These are phyloP conservation scores for Dothiorella sarmentorum DNA, from an alignment of 2,329 filamentous ascomycete genomes.

Conservation along the genomic window DNA sequence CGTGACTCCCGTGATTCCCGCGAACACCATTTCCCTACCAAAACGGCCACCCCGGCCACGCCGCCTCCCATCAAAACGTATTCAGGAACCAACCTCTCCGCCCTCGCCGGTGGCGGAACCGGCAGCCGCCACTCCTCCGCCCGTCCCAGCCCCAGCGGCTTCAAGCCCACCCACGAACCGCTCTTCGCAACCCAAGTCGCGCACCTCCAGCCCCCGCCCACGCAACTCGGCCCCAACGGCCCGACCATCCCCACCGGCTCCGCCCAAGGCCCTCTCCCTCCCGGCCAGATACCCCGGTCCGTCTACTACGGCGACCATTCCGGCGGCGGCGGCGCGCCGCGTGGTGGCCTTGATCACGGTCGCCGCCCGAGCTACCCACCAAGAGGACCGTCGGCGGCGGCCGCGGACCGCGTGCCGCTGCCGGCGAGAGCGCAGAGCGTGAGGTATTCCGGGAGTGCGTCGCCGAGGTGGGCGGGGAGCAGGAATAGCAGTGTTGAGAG, in stretches of 20 bases:
- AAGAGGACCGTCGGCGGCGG: background rate
- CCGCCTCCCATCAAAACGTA: slow-evolving; percentile 17
- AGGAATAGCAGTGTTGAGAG: slow-evolving; percentile 11
- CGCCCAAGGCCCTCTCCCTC: background rate
- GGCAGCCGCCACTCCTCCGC: slow-evolving; percentile 12
- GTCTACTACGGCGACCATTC: slow-evolving; percentile 7
- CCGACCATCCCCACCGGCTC: slow-evolving; percentile 37
- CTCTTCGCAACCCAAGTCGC: slow-evolving; percentile 48
- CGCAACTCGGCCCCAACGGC: slow-evolving; percentile 19
- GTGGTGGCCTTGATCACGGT: background rate
- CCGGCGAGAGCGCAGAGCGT: slow-evolving; percentile 10
- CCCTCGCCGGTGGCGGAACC: slow-evolving; percentile 27
- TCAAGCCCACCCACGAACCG: slow-evolving; percentile 44
- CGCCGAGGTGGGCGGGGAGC: background rate
- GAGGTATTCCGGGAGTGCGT: slow-evolving; percentile 6
- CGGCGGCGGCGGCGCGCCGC: too few species aligned
- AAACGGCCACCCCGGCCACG: background rate
- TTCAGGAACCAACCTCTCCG: slow-evolving; percentile 13
- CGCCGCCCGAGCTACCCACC: slow-evolving; percentile 15
- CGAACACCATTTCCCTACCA: background rate
- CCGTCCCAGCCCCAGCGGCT: slow-evolving; percentile 25
- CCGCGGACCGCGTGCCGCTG: background rate
- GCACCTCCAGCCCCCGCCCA: slow-evolving; percentile 30
- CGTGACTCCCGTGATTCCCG: background rate
- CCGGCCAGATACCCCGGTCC: background rate